phyloP scores from a whole-genome alignment of 768 basidiomycete species.

The Leccinum subtestaceum region DNA sequence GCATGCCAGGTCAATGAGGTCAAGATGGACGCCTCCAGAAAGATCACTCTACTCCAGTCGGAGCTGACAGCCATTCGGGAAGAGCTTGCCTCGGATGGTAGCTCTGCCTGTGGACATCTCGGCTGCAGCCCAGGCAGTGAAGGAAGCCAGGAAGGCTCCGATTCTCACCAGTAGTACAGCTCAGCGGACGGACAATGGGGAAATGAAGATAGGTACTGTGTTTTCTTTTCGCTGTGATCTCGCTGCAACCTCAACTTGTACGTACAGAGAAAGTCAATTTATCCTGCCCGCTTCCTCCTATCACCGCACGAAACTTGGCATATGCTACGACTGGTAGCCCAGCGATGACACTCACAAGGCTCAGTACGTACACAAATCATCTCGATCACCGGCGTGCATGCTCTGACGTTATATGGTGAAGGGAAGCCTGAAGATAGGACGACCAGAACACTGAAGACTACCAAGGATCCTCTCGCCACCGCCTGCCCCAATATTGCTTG shows the following conservation, averaged over 20 bases:
- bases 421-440: background rate
- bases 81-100: constrained; percentile 6
- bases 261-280: background rate
- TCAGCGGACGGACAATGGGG: background rate
- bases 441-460: background rate
- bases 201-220: constrained; percentile 8
- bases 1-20: constrained; percentile 12
- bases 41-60: constrained; percentile 13
- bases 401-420: background rate
- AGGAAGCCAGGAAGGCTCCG: constrained; percentile 1
- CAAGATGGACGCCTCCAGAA: constrained; percentile 16
- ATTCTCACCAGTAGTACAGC: background rate
- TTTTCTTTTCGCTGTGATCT: background rate
- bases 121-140: background rate
- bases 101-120: background rate
- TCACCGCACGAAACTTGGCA: background rate
- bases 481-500: background rate
- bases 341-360: background rate
- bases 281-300: background rate
- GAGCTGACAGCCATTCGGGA: constrained; percentile 9
- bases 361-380: constrained; percentile 2
- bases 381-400: background rate
- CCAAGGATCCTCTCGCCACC: constrained; percentile 1
- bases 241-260: background rate
- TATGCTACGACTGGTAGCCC: background rate